Evolutionary conservation across 768 basidiomycete genomes (phyloP).

Genomic region (Dacryopinax primogenitus): DNA sequence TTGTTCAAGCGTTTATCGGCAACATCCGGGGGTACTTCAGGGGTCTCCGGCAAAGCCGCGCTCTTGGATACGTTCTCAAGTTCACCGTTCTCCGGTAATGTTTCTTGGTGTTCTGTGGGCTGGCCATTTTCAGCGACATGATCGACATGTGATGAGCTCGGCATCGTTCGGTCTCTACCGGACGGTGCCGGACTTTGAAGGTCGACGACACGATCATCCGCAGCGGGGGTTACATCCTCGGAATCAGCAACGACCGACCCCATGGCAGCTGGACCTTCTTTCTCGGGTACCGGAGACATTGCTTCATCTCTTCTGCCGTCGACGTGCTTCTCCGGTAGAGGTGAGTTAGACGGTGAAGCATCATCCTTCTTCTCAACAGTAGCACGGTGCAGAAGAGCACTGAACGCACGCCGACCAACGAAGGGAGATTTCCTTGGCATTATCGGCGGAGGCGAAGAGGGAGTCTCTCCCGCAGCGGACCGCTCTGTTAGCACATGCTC

Average conservation of each 20-base stretch:
- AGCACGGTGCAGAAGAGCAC: conserved; percentile 18
- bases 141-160: neutral
- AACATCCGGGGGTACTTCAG: neutral
- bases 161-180: neutral
- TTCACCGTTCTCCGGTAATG: neutral
- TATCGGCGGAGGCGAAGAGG: neutral
- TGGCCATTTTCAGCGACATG: neutral
- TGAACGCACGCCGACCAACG: conserved; percentile 19
- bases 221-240: neutral
- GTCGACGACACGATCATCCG: neutral
- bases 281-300: neutral
- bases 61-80: neutral
- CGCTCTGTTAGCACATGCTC: conserved; percentile 80
- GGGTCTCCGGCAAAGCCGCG: neutral
- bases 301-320: neutral
- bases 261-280: neutral
- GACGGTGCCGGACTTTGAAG: neutral
- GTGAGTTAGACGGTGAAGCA: neutral
- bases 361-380: neutral
- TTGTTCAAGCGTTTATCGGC: neutral
- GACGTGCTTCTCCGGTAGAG: conserved; percentile 4
- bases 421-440: conserved; percentile 20
- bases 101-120: neutral
- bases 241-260: neutral
- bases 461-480: conserved; percentile 26